Percentiles rank a stretch among this genome's conserved stretches.
phyloP scores from a whole-genome alignment of 2,329 filamentous ascomycete genomes.

The Fusarium cyanostomum region DNA sequence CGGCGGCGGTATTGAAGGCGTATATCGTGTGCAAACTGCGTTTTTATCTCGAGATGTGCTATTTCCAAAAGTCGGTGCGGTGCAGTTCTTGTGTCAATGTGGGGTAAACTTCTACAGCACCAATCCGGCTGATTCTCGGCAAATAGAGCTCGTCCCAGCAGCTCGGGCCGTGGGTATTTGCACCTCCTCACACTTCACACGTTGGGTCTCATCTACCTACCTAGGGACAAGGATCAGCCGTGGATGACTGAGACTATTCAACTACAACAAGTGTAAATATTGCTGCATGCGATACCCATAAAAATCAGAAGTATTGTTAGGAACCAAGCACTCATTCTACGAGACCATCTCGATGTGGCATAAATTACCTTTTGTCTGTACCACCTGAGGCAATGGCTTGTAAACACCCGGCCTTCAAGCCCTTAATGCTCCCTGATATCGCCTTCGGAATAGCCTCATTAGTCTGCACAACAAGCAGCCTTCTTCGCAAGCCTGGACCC shows the following conservation, averaged over 20 bases:
- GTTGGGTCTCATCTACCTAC: constrained; percentile 16
- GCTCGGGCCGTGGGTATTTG: constrained; percentile 28
- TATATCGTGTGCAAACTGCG: constrained; percentile 43
- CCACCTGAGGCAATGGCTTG: no score
- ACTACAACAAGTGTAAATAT: not conserved
- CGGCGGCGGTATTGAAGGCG: constrained; percentile 29
- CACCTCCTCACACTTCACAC: constrained; percentile 27
- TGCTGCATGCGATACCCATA: no score
- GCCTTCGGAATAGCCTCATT: not conserved
- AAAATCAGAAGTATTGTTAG: no score
- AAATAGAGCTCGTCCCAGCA: constrained; percentile 25
- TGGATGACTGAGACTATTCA: no score
- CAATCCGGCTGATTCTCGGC: constrained; percentile 44
- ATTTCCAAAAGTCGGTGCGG: constrained; percentile 54
- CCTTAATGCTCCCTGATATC: not conserved
- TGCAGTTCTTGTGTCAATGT: constrained; percentile 51
- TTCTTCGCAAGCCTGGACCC: not conserved
- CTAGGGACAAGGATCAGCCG: no score
- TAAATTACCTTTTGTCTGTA: not conserved
- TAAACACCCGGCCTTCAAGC: no score
- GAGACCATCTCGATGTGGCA: no score
- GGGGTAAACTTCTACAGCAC: constrained; percentile 41
- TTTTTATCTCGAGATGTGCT: constrained; percentile 49
- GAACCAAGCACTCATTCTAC: no score
- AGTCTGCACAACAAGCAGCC: not conserved